phyloP scores from a whole-genome alignment of 345 rosid species.

The Luvunga scandens region DNA sequence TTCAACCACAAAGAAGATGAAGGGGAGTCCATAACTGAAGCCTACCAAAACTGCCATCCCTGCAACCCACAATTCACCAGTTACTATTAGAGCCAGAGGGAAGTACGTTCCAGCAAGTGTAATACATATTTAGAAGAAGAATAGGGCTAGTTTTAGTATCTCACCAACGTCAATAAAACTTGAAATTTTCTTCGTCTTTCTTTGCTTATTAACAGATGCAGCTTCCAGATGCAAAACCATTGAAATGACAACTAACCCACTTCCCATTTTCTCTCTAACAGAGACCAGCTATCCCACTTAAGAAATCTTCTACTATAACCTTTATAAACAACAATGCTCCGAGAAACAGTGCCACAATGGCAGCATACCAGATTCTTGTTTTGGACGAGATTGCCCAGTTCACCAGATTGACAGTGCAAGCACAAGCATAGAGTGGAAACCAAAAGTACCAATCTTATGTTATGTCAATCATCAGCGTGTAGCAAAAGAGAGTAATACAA shows the following conservation, averaged over 20 bases:
- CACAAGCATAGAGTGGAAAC: conserved; percentile 73
- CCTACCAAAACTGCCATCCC: conserved; percentile 50
- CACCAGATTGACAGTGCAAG: conserved; percentile 48
- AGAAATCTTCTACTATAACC: conserved; percentile 45
- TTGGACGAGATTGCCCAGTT: conserved; percentile 28
- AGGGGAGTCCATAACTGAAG: conserved; percentile 58
- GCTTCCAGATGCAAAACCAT: conserved; percentile 59
- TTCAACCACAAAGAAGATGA: conserved; percentile 48
- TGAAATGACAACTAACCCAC: conserved; percentile 62
- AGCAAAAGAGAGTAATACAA: not conserved
- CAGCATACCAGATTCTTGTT: conserved; percentile 22
- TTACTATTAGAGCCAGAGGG: not conserved
- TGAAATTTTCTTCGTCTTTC: conserved; percentile 13
- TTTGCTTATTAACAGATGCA: conserved; percentile 17
- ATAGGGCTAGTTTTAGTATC: not conserved
- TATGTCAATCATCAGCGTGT: not conserved
- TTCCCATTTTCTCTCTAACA: conserved; percentile 78
- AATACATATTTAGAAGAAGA: no score
- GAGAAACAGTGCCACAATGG: conserved; percentile 27
- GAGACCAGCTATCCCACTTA: conserved; percentile 38
- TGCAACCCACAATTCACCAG: conserved; percentile 12
- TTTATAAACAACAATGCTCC: conserved; percentile 54
- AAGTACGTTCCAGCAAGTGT: not conserved
- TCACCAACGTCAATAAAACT: conserved; percentile 45
- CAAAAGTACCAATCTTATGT: conserved; percentile 74